Base-by-base conservation (phyloP, 495 filamentous ascomycete genomes). In the Penicillium samsonianum region DNA sequence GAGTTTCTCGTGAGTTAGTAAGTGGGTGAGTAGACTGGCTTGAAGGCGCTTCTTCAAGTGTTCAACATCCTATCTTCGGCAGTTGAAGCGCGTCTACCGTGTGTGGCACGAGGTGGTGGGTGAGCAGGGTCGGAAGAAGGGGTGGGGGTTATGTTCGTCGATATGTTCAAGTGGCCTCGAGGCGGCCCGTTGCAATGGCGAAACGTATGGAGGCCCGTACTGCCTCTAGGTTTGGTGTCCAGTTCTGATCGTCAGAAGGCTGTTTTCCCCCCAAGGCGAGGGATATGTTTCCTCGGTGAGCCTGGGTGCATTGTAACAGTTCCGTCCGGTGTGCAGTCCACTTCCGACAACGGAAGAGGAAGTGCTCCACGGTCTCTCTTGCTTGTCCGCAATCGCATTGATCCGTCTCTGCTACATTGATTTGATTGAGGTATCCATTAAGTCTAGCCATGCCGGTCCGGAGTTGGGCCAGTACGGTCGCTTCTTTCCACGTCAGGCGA, bases 321-420 rank as follows among this genome's bases (percentile, higher is more conserved):
- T 66, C 59, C 55, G 54, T 60, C 61, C 63, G 64, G 22, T 72
- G 42, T 28, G 58, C 46, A 3, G 65, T 67, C 70, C 55, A 72
- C 49, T 59, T 67, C 31, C 22, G 58, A 60, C 64, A 74, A 67
- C 67, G 59, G 45, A 74, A 67, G 25, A 72, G 65, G 50, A 76
- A 73, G 65, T 73, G 69, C 38, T 72, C 59, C 65, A 65, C 59
- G 8, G 62, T 71, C 55, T 75, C 69, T 59, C 53, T 69, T 57
- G 60, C 70, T 53, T 67, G 50, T 40, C 69, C 64, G 51, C 58
- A 75, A 31, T n/a, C 57, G 53, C 64, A 64, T 43, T 56, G 42
- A 23, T 63, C 56, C 1, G 41, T 59, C 2, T 42, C 40, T 42
- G 40, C 40, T 22, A 42, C 2, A 19, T 42, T 42, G 5, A 42